Evolutionary conservation across 192 early-diverging fungal species (phyloP).

Genomic region (Gonapodya prolifera): DNA sequence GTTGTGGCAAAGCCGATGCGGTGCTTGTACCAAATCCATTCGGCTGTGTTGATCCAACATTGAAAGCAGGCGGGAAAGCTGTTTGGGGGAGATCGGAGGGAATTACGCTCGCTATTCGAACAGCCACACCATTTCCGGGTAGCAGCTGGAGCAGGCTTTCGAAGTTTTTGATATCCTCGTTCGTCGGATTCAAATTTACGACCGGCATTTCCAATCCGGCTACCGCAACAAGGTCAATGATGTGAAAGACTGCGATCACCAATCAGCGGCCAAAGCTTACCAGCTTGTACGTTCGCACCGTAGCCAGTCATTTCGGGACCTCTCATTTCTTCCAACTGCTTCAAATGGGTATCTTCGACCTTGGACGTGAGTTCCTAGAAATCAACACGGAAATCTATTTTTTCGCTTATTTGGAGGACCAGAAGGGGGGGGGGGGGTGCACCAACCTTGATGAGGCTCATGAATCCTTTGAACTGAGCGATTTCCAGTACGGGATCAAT

Average conservation of each 20-base stretch:
- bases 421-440: too few species aligned
- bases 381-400: too few species aligned
- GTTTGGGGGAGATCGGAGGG: neutral
- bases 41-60: neutral
- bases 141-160: neutral
- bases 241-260: neutral
- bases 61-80: neutral
- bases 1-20: neutral
- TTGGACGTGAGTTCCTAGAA: conserved; percentile 27
- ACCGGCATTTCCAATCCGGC: neutral
- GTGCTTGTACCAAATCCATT: neutral
- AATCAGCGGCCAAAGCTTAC: neutral
- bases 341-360: conserved; percentile 44
- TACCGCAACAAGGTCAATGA: too few species aligned
- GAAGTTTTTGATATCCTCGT: neutral
- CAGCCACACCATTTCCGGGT: neutral
- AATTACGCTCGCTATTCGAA: neutral
- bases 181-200: neutral
- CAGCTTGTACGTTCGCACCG: neutral
- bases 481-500: conserved; percentile 57
- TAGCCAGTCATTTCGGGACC: conserved; percentile 19
- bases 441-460: conserved; percentile 31
- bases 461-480: conserved; percentile 57
- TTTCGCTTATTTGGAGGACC: too few species aligned
- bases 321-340: conserved; percentile 44